Conservation (phyloP, 208 protist species). For the Leishmania tropica region DNA sequence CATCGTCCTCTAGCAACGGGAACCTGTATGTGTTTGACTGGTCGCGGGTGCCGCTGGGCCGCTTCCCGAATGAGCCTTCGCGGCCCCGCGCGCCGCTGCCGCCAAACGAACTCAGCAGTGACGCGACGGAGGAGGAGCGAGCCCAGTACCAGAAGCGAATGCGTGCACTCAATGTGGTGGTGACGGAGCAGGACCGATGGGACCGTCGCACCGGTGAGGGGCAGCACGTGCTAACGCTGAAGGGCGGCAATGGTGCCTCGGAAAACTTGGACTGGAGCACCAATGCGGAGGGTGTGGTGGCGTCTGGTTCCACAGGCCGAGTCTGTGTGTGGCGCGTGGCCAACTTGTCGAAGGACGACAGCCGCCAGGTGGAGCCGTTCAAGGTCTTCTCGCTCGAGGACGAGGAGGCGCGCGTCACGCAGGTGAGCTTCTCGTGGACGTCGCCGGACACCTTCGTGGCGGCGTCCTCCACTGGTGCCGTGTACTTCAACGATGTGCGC, state of each 20-base stretch:
- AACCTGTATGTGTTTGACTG: conserved; percentile 91
- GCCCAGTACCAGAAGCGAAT: conserved; percentile 77
- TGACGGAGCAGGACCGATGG: conserved; percentile 84
- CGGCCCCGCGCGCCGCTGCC: conserved; percentile 87
- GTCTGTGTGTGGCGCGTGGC: conserved; percentile 81
- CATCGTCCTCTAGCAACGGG: conserved; percentile 76
- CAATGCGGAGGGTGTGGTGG: conserved; percentile 56
- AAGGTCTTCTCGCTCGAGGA: conserved; percentile 50
- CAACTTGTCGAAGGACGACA: conserved; percentile 70
- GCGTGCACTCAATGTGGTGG: conserved; percentile 70
- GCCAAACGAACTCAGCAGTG: conserved; percentile 77
- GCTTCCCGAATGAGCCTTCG: conserved; percentile 89
- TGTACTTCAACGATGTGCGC: conserved; percentile 64
- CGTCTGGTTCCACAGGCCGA: conserved; percentile 56
- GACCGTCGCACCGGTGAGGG: conserved; percentile 75
- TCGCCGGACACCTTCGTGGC: conserved; percentile 49
- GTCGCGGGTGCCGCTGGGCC: conserved; percentile 83
- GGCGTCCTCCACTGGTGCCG: conserved; percentile 46
- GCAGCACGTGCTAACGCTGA: conserved; percentile 83
- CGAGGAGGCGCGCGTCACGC: conserved; percentile 55
- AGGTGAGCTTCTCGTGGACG: conserved; percentile 71
- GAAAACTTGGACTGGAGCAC: conserved; percentile 84
- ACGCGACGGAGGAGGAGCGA: conserved; percentile 81
- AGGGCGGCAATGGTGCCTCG: conserved; percentile 53
- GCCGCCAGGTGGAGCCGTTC: conserved; percentile 49